Conservation (phyloP, 768 basidiomycete genomes). For the Boletus subcaerulescens region DNA sequence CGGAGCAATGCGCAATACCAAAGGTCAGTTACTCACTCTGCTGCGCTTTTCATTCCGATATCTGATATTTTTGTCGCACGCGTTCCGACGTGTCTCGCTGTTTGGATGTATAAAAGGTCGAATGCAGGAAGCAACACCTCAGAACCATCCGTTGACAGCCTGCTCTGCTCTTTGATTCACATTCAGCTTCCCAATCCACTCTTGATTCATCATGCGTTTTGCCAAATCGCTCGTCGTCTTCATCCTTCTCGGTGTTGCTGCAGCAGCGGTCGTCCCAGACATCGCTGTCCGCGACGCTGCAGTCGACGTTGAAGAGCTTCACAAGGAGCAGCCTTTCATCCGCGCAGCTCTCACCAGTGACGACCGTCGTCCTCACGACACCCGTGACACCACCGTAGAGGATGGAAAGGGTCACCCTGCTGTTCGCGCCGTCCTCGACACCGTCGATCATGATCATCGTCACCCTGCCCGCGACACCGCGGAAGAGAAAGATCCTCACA, state of each 20-base stretch:
- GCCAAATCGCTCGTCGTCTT: conserved; percentile 5
- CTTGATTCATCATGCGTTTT: conserved; percentile 7
- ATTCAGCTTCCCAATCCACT: neutral
- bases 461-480: neutral
- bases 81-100: neutral
- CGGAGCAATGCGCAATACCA: neutral
- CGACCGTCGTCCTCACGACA: neutral
- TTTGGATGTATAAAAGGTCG: neutral
- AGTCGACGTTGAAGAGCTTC: no score
- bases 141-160: neutral
- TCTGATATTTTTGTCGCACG: neutral
- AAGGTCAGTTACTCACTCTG: neutral
- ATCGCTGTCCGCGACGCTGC: neutral
- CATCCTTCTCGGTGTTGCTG: neutral
- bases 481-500: neutral
- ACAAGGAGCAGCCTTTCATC: no score
- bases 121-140: neutral
- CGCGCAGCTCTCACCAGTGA: no score
- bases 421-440: neutral
- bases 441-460: neutral
- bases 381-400: neutral
- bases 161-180: neutral
- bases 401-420: neutral
- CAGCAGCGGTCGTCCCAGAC: conserved; percentile 5
- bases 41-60: neutral